phyloP scores from a whole-genome alignment of 495 filamentous ascomycete species.

The Peziza echinospora region DNA sequence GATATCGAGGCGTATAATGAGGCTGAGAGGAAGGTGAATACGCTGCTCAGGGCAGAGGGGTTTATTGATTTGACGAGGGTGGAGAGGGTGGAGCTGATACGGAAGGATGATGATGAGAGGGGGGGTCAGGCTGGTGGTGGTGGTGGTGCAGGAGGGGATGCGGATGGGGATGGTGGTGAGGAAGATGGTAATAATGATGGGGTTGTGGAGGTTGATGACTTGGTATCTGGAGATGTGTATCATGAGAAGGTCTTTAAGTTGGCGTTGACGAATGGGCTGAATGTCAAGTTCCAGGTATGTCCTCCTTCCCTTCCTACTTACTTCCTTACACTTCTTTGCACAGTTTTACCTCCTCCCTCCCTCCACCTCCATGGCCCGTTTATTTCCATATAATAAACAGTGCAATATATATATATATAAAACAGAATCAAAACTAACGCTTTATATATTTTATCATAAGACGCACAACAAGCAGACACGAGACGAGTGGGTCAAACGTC shows the following conservation, averaged over 20 bases:
- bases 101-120: not conserved
- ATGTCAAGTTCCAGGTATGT: constrained; percentile 50
- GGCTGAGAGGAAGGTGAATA: constrained; percentile 36
- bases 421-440: too few relatives aligned
- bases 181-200: not conserved
- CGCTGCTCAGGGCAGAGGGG: constrained; percentile 39
- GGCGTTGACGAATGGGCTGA: constrained; percentile 37
- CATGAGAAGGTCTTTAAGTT: constrained; percentile 43
- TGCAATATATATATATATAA: too few relatives aligned
- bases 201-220: not conserved
- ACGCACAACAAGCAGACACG: constrained; percentile 36
- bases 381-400: too few relatives aligned
- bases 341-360: not conserved
- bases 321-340: not conserved
- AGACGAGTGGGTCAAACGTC: constrained; percentile 42
- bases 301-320: constrained; percentile 2
- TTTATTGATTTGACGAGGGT: constrained; percentile 44
- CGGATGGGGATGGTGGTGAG: not conserved
- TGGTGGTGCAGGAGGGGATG: not conserved
- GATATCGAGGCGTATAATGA: constrained; percentile 43
- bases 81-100: not conserved
- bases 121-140: not conserved
- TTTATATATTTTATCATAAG: too few relatives aligned
- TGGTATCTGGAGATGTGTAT: too few relatives aligned
- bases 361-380: too few relatives aligned